Conservation (phyloP, 2,329 filamentous ascomycete species). For the Dryadomyces quercivorus region DNA sequence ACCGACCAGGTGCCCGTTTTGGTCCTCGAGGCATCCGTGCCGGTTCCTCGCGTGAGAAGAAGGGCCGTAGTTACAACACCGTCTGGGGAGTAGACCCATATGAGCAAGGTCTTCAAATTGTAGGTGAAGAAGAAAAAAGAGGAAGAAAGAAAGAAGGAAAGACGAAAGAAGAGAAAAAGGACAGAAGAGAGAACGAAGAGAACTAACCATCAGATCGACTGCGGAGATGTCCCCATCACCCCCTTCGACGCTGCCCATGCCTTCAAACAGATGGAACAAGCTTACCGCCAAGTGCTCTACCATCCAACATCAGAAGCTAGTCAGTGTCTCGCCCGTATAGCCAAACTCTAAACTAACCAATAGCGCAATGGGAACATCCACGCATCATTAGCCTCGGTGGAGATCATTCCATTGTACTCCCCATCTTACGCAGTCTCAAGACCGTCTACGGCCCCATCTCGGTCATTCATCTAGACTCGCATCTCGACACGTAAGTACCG, state of each 20-base stretch:
- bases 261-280: constrained; percentile 14
- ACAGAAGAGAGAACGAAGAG: no score
- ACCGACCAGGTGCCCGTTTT: constrained; percentile 11
- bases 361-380: constrained; percentile 7
- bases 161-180: no score
- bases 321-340: not conserved
- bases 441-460: constrained; percentile 18
- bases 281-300: constrained; percentile 7
- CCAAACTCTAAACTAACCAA: not conserved
- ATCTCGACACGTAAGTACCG: constrained; percentile 13
- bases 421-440: constrained; percentile 16
- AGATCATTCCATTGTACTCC: constrained; percentile 19
- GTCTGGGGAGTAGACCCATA: constrained; percentile 9
- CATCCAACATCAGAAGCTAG: constrained; percentile 6
- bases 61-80: constrained; percentile 10
- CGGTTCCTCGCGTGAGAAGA: constrained; percentile 10
- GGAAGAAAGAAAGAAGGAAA: no score
- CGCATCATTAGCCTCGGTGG: constrained; percentile 15
- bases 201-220: constrained; percentile 8
- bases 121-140: no score
- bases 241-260: constrained; percentile 13
- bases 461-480: constrained; percentile 20
- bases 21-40: constrained; percentile 10
- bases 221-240: constrained; percentile 13
- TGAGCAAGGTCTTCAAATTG: constrained; percentile 6